A percentile compares a stretch with the other conserved stretches of the same genome.
phyloP scores from a whole-genome alignment of 805 yeast genomes.

The Starmerella asiatica region DNA sequence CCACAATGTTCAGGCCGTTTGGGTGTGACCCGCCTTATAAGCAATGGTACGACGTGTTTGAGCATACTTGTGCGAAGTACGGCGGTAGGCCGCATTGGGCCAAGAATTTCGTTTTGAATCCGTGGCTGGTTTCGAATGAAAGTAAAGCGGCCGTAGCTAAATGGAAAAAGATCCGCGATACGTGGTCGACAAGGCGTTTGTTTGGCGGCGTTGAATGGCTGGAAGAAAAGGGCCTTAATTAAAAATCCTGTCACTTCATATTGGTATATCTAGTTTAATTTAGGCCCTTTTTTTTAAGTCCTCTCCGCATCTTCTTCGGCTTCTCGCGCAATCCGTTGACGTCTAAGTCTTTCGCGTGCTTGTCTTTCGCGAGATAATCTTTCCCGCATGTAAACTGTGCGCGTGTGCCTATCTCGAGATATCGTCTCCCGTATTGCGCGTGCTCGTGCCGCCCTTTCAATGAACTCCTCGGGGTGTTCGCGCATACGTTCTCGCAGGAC shows the following conservation, averaged over 20 bases:
- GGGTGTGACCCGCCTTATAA: conserved; percentile 50
- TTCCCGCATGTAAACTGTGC: neutral
- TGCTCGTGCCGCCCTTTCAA: too few species aligned
- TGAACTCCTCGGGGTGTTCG: neutral
- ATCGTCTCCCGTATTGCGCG: too few species aligned
- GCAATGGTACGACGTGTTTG: conserved; percentile 76
- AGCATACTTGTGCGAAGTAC: conserved; percentile 56
- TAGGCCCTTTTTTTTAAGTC: too few species aligned
- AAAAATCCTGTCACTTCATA: neutral
- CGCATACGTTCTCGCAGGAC: neutral
- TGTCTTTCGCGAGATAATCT: neutral
- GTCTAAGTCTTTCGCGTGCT: neutral
- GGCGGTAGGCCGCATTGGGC: conserved; percentile 99
- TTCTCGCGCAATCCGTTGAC: neutral
- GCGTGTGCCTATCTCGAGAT: neutral
- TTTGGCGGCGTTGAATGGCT: conserved; percentile 80
- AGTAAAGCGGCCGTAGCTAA: conserved; percentile 49
- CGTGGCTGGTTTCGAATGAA: conserved; percentile 24
- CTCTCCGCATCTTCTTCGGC: neutral
- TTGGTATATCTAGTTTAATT: too few species aligned
- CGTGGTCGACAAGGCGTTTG: conserved; percentile 69
- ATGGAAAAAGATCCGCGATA: conserved; percentile 50
- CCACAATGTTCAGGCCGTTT: conserved; percentile 95
- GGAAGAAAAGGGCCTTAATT: conserved; percentile 47
- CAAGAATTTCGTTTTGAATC: conserved; percentile 67